Evolutionary conservation across 169 alveolate genomes (phyloP).

Genomic region (Plasmodium berghei): DNA sequence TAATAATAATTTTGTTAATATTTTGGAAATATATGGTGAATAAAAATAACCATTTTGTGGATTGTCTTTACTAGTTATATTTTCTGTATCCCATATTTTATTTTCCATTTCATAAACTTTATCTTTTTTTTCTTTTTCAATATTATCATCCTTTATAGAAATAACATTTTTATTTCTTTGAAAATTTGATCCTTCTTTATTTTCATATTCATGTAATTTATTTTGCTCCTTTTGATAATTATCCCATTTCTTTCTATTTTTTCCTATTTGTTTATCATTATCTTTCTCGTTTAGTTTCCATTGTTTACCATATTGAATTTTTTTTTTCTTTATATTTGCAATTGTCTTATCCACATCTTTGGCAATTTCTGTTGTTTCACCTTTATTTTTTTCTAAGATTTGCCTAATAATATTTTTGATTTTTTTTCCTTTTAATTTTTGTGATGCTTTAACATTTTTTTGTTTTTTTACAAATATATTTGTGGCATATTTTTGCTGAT

Average conservation of each 20-base stretch:
- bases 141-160: neutral
- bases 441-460: neutral
- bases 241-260: neutral
- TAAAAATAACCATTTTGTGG: conserved; percentile 8
- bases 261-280: neutral
- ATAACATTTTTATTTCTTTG: neutral
- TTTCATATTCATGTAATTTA: neutral
- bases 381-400: conserved; percentile 18
- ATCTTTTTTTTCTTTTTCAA: neutral
- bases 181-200: too few relatives aligned
- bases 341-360: neutral
- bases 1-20: conserved; percentile 2
- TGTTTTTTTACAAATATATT: neutral
- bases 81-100: neutral
- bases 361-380: conserved; percentile 4
- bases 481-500: neutral
- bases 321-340: neutral
- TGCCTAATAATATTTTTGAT: conserved; percentile 17
- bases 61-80: neutral
- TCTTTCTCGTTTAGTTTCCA: neutral
- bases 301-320: neutral
- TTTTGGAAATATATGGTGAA: conserved; percentile 28
- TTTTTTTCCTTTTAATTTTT: conserved; percentile 13
- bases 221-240: neutral
- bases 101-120: neutral